Evolutionary conservation across 225 moss, liverwort and hornwort genomes (phyloP).

Genomic region (Ulota crispa): DNA sequence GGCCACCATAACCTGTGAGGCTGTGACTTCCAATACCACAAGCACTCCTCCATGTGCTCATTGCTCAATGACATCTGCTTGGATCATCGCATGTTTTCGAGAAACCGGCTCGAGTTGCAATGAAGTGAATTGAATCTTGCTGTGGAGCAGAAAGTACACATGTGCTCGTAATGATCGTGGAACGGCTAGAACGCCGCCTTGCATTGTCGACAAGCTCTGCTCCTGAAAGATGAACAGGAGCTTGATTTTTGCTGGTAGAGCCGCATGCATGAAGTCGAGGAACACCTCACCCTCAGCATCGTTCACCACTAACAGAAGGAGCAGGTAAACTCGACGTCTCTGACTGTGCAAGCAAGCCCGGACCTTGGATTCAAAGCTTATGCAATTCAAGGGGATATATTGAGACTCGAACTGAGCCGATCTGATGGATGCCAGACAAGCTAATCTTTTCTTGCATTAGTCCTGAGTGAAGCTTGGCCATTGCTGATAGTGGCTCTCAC

Average conservation of each 20-base stretch:
- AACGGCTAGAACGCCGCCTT: neutral
- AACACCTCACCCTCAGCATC: constrained; percentile 6
- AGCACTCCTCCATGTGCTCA: neutral
- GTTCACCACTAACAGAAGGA: neutral
- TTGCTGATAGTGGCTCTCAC: no score
- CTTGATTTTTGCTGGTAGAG: neutral
- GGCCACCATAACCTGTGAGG: neutral
- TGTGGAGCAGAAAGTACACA: neutral
- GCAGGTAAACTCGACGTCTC: constrained; percentile 20
- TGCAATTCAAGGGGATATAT: neutral
- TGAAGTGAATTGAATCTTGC: constrained; percentile 8
- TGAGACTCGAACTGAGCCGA: no score
- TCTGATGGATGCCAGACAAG: no score
- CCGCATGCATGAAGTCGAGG: constrained; percentile 7
- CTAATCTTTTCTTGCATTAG: no score
- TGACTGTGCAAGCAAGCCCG: neutral
- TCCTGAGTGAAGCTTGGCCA: no score
- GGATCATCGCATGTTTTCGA: neutral
- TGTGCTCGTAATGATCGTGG: constrained; percentile 18
- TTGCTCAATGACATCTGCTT: neutral
- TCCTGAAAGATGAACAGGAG: constrained; percentile 30
- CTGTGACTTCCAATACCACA: constrained; percentile 16
- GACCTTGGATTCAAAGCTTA: neutral
- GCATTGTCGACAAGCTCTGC: neutral
- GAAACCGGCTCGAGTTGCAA: constrained; percentile 18